Base-by-base conservation (phyloP, 2,329 filamentous ascomycete genomes). In the Alternaria alternata region DNA sequence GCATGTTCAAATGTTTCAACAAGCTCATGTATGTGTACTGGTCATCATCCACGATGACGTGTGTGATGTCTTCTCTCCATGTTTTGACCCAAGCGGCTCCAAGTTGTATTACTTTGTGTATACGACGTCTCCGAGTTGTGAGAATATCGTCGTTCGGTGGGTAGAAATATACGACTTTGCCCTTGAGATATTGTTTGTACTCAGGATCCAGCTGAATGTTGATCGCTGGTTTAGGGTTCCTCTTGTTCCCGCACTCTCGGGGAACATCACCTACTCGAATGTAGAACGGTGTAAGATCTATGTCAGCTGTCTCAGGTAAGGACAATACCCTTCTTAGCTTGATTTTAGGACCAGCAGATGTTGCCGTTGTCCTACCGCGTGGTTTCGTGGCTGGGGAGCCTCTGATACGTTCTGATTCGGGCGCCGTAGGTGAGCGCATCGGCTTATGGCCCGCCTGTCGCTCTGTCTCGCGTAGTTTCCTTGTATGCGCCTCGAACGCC, bases 11-110 rank as follows among this genome's bases (percentile, higher is more conserved):
- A 62, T 86, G 83, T 11, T 79, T 81, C 55, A 89, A 75, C 7
- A 96, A 81, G 57, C 93, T 86, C 4, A 83, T 78, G 71, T 88
- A 94, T 0, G 80, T 81, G 51, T 95, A 79, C 18, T 56, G 67
- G 2, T 79, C 79, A 65, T 88, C 89, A 72, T 97, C 94, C 2
- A 93, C 89, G 59, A 98, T 84, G 49, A 96, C 81, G 78, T 97
- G 92, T 0, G 91, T 96, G 16, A 95, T 86, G 22, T 73, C 78
- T 0, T 75, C 69, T 30, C 77, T 76, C 72, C 89, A 86, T 0
- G 83, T 79, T 51, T 84, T 84, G 28, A 87, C 85, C 89, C 93
- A 95, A 1, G 75, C 80, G 1, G 90, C 94, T 43, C 94, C 94
- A 12, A 77, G 63, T 52, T 76, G 66, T 36, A 87, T 85, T 0